phyloP scores from a whole-genome alignment of 257 asterid species.

The Marsdenia floribunda region DNA sequence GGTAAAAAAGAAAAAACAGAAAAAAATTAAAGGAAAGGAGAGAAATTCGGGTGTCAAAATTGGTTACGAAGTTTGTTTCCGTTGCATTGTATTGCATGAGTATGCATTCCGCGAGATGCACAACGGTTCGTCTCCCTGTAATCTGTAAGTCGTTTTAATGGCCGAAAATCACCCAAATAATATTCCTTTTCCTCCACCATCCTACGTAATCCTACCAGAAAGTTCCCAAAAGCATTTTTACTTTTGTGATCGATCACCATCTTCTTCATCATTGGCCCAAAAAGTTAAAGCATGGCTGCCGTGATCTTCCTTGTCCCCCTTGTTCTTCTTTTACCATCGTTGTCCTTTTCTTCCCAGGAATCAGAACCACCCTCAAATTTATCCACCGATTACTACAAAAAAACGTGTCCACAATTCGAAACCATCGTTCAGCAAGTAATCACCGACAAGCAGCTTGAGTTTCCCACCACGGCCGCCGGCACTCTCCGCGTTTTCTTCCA shows the following conservation, averaged over 20 bases:
- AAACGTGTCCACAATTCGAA: constrained; percentile 59
- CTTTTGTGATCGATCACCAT: not conserved
- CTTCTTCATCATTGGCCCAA: not conserved
- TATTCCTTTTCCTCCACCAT: not conserved
- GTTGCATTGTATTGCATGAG: not conserved
- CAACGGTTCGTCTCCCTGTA: not conserved
- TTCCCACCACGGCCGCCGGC: constrained; percentile 84
- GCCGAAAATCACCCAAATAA: not conserved
- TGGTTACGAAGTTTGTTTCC: not conserved
- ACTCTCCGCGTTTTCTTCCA: constrained; percentile 88
- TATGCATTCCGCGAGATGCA: not conserved
- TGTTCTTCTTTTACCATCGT: constrained; percentile 24
- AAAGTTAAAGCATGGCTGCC: constrained; percentile 31
- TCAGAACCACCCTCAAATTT: constrained; percentile 28
- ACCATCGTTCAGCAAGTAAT: constrained; percentile 43
- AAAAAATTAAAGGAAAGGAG: constrained; percentile 13
- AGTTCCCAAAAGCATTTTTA: not conserved
- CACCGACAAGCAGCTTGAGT: constrained; percentile 55
- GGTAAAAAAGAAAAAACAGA: too few relatives aligned
- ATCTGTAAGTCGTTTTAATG: not conserved
- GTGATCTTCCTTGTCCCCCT: constrained; percentile 21
- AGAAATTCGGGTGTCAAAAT: constrained; percentile 9
- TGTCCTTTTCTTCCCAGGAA: constrained; percentile 20
- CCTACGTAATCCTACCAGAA: not conserved
- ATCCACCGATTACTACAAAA: constrained; percentile 45